Evolutionary conservation across 768 basidiomycete genomes (phyloP).

Genomic region (Lactifluus echinatus): DNA sequence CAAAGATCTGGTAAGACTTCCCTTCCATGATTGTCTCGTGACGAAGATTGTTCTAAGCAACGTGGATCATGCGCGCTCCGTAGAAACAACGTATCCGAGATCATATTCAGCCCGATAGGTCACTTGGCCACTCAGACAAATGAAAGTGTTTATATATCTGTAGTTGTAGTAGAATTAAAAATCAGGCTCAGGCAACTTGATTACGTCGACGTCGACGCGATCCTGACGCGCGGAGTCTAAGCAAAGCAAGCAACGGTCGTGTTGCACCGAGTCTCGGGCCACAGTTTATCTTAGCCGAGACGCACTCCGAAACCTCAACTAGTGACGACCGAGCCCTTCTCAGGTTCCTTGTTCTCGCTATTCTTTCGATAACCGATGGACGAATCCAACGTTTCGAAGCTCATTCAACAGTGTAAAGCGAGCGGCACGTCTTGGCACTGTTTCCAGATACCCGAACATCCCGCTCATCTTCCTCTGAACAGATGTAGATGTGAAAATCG

Average conservation of each 20-base stretch:
- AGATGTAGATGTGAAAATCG: slow-evolving; percentile 78
- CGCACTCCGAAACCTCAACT: background rate
- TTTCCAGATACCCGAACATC: background rate
- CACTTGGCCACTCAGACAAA: slow-evolving; percentile 84
- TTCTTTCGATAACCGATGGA: slow-evolving; percentile 21
- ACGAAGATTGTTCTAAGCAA: slow-evolving; percentile 3
- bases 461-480: slow-evolving; percentile 12
- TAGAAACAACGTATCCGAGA: slow-evolving; percentile 85
- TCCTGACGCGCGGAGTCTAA: slow-evolving; percentile 3
- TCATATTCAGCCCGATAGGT: slow-evolving; percentile 67
- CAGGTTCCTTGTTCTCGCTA: background rate
- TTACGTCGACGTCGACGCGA: slow-evolving; percentile 3
- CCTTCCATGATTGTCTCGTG: background rate
- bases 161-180: background rate
- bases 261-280: background rate
- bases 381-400: slow-evolving; percentile 24
- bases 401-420: slow-evolving; percentile 26
- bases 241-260: background rate
- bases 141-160: background rate
- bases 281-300: slow-evolving; percentile 2
- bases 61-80: slow-evolving; percentile 12
- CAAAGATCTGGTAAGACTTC: slow-evolving; percentile 61
- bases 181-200: background rate
- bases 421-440: slow-evolving; percentile 23
- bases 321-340: background rate